Evolutionary conservation across 1,284 basidiomycete species (phyloP), one percentile per base, ranked within the genome.

Genomic region (Moniliella sp.): DNA sequence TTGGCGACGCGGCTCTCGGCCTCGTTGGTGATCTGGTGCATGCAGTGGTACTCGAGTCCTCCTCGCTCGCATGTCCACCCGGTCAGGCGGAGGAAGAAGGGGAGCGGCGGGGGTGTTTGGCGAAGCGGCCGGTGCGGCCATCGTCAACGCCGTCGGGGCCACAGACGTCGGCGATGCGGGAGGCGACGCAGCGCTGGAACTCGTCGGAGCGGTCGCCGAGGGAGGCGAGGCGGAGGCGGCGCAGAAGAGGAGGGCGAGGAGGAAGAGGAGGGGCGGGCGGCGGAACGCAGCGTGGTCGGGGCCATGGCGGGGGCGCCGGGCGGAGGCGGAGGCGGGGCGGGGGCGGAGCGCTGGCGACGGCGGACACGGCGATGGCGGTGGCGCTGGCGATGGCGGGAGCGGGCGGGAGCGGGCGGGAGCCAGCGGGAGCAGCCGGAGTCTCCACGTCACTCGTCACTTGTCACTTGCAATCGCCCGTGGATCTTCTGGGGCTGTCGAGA

Each of bases 41-140:
- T 79, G 64, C 88, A 97, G 12, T 64, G 63, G 55, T 97, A 94
- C 53, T 73, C 73, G 68, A 94, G 61, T 93, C 70, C 48, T 81
- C 80, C 9, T 62, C 50, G n/a, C n/a, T n/a, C n/a, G 62, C 86
- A 93, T 12, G 76, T 72, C 88, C 70, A 73, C 10, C 61, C 51
- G 2, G 66, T 65, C 8, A 63, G 37, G 5, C 65, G 49, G 3
- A 69, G 62, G 17, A 64, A 48, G 69, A 77, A 42, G 57, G 69
- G 40, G 67, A 77, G 32, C 0, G 39, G 18, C 12, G 21, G 21
- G 21, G 7, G 21, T 23, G n/a, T 23, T n/a, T 23, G 8, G n/a
- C 21, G 21, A n/a, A n/a, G 21, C 21, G 21, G 21, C 21, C 21
- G 21, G 49, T 41, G 27, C 42, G 40, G 21, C 52, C 50, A 27